Evolutionary conservation across 2,329 filamentous ascomycete species (phyloP).

Genomic region (Dothidotthia symphoricarpi): DNA sequence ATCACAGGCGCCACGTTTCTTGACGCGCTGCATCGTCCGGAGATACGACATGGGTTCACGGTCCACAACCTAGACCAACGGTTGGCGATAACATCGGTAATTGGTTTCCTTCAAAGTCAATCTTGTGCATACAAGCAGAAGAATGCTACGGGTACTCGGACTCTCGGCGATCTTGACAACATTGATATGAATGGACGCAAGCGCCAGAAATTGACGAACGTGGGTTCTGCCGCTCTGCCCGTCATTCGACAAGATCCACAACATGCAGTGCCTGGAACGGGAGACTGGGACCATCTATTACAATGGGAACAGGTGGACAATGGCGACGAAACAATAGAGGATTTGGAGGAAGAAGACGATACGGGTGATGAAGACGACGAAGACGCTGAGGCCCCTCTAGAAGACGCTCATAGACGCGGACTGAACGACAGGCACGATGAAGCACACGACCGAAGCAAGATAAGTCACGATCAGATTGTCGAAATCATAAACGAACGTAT

Average conservation of each 20-base stretch:
- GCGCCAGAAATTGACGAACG: not conserved
- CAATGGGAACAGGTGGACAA: conserved; percentile 2
- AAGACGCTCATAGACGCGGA: too few relatives aligned
- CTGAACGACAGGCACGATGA: too few relatives aligned
- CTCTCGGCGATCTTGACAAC: not conserved
- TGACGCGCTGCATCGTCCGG: conserved; percentile 52
- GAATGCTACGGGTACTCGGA: not conserved
- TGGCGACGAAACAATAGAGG: not conserved
- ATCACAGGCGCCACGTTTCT: conserved; percentile 66
- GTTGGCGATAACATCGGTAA: conserved; percentile 56
- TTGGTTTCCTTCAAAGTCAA: conserved; percentile 53
- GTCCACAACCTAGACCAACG: conserved; percentile 60
- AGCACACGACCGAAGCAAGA: conserved; percentile 5
- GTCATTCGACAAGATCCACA: too few relatives aligned
- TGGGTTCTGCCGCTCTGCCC: too few relatives aligned
- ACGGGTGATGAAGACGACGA: conserved; percentile 3
- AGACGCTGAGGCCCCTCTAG: not conserved
- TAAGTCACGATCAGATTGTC: conserved; percentile 14
- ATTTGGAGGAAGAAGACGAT: conserved; percentile 10
- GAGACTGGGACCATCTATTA: conserved; percentile 1
- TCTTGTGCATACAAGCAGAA: conserved; percentile 10
- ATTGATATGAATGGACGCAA: not conserved
- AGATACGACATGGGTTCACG: conserved; percentile 49
- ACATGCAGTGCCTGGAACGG: not conserved
- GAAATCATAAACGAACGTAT: conserved; percentile 32